Base-by-base conservation (phyloP, 2,329 filamentous ascomycete species). In the Talaromyces islandicus region DNA sequence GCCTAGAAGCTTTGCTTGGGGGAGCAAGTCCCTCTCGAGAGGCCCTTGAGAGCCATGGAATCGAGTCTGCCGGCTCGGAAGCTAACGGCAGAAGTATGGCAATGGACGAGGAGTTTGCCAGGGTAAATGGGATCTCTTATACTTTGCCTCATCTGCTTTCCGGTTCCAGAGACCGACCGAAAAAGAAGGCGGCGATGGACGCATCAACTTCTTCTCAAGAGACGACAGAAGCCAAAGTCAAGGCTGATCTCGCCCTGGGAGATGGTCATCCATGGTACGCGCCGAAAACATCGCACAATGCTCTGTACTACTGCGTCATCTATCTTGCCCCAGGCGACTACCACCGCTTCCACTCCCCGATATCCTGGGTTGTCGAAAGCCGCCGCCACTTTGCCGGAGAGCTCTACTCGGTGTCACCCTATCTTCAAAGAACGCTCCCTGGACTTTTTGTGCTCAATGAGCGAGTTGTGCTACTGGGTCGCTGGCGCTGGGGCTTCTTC, bases 401-500 rank as follows among this genome's bases (percentile, higher is more conserved):
- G 75, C 83, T 99, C 9, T 99, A 90, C 80, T 93, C 89, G 58
- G 94, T 99, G 4, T 96, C 91, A 0, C 94, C 94, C 0, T 99
- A 97, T 75, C 84, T 99, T 12, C 92, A 97, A 73, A 88, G 91
- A 65, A 96, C 90, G 0, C 82, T 99, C 0, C 94, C 94, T 0
- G 93, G 93, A 1, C 85, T 99, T 0, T 99, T 99, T 78, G 97
- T 93, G 0, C 82, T 99, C 21, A 99, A 99, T 75, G 94, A 99
- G 78, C 88, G 94, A 58, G 91, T 99, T 25, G 94, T 96, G 1
- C 85, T 99, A 0, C 83, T 99, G 1, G 94, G 94, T 19, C 85
- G 92, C 61, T 99, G 94, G 94, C 89, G 92, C 59, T 95, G 91
- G 85, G 94, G 94, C 19, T 97, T 99, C 83, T 99, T 99, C 81